Conservation (phyloP, 495 filamentous ascomycete genomes). For the Immersiella caudata region DNA sequence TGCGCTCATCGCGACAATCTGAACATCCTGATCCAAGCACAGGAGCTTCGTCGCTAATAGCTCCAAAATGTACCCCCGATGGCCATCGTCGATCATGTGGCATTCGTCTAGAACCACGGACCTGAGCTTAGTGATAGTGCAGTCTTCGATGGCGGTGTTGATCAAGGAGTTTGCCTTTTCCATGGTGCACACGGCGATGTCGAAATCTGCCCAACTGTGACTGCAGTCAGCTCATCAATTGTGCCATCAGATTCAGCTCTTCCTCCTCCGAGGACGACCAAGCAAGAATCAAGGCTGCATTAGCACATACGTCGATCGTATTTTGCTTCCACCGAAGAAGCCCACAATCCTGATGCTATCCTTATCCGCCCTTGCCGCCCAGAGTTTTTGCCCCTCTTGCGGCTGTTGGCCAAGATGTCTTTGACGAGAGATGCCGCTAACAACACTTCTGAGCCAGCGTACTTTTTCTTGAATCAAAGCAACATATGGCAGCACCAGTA, state of each 20-base stretch:
- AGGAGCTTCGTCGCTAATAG: slow-evolving; percentile 79
- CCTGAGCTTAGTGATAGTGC: slow-evolving; percentile 63
- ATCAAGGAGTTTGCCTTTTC: slow-evolving; percentile 83
- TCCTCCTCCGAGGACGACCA: too few species aligned
- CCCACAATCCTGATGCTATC: slow-evolving; percentile 65
- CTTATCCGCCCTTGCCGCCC: slow-evolving; percentile 49
- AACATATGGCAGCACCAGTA: slow-evolving; percentile 81
- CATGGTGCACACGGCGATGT: slow-evolving; percentile 81
- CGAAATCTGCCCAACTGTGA: slow-evolving; percentile 66
- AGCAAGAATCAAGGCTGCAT: not conserved
- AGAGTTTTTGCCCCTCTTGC: slow-evolving; percentile 36
- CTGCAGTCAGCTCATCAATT: not conserved
- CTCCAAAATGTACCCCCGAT: slow-evolving; percentile 80
- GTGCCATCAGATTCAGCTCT: too few species aligned
- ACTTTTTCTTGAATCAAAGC: slow-evolving; percentile 84
- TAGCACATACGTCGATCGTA: slow-evolving; percentile 46
- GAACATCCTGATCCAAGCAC: slow-evolving; percentile 67
- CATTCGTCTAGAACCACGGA: slow-evolving; percentile 78
- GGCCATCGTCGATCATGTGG: slow-evolving; percentile 80
- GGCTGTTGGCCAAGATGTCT: slow-evolving; percentile 26
- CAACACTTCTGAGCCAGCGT: slow-evolving; percentile 71
- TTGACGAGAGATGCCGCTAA: slow-evolving; percentile 62
- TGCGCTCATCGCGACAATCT: slow-evolving; percentile 84
- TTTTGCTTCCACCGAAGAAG: slow-evolving; percentile 73
- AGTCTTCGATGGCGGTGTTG: slow-evolving; percentile 75